These are phyloP conservation scores for Breviolum minutum DNA, from an alignment of 73 alveolate species.

Conservation along the genomic window DNA sequence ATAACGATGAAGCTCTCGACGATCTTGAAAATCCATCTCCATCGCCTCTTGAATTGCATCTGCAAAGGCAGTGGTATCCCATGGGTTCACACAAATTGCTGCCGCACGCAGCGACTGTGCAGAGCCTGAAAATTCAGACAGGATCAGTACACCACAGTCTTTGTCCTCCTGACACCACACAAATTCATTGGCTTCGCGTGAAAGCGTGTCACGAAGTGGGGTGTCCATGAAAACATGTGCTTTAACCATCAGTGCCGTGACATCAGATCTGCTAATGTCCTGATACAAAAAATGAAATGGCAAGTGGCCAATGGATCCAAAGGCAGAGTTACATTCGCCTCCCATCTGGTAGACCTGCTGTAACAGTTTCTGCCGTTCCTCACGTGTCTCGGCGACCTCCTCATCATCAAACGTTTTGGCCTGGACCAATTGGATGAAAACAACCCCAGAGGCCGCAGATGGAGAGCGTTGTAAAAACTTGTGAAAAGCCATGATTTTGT, in stretches of 20 bases:
- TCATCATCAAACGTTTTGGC: constrained; percentile 41
- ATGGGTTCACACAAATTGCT: constrained; percentile 68
- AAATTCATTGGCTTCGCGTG: constrained; percentile 48
- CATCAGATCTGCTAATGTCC: constrained; percentile 28
- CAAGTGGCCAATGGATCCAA: constrained; percentile 33
- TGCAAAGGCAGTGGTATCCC: constrained; percentile 73
- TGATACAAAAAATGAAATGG: constrained; percentile 53
- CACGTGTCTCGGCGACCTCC: constrained; percentile 15
- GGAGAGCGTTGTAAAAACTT: constrained; percentile 45
- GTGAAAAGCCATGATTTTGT: constrained; percentile 84
- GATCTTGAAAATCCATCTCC: constrained; percentile 48
- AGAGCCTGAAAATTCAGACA: constrained; percentile 74
- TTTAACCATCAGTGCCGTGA: constrained; percentile 53
- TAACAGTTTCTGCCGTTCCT: constrained; percentile 50
- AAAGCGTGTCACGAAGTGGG: constrained; percentile 65
- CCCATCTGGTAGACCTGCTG: constrained; percentile 76
- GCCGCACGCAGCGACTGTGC: constrained; percentile 86
- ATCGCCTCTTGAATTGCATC: constrained; percentile 73
- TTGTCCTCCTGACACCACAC: constrained; percentile 70
- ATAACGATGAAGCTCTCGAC: constrained; percentile 40
- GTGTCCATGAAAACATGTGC: constrained; percentile 68
- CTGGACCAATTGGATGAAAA: constrained; percentile 49
- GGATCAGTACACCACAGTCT: constrained; percentile 47
- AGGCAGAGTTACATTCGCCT: constrained; percentile 48
- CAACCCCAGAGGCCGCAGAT: constrained; percentile 9